phyloP scores from a whole-genome alignment of 805 yeast genomes.

The Kodamaea laetipori region DNA sequence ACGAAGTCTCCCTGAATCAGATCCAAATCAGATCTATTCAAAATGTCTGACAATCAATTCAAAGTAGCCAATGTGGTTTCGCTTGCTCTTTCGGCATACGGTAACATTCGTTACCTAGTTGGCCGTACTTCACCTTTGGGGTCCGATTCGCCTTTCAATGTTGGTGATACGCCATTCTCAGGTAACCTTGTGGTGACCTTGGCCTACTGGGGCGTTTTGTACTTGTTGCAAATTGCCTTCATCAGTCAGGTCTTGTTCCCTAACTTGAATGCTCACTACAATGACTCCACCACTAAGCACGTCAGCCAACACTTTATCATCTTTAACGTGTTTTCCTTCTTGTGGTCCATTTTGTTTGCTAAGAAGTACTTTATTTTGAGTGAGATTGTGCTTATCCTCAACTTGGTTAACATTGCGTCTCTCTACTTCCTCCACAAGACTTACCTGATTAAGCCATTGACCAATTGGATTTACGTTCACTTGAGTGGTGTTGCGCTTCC shows the following conservation, averaged over 20 bases:
- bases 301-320: constrained; percentile 65
- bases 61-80: constrained; percentile 54
- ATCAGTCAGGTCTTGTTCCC: constrained; percentile 48
- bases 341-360: constrained; percentile 67
- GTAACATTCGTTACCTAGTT: constrained; percentile 55
- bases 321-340: constrained; percentile 60
- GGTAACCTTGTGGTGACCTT: constrained; percentile 51
- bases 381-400: constrained; percentile 58
- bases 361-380: constrained; percentile 58
- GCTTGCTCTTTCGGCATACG: constrained; percentile 56
- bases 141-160: constrained; percentile 51
- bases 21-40: not conserved
- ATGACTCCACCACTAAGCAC: constrained; percentile 31
- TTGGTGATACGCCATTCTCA: constrained; percentile 71
- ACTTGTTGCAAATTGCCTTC: constrained; percentile 54
- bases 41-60: constrained; percentile 11
- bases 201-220: constrained; percentile 59
- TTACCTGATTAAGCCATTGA: constrained; percentile 51
- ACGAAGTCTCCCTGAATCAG: constrained; percentile 1
- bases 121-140: constrained; percentile 51
- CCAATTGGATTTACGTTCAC: constrained; percentile 61
- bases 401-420: constrained; percentile 58
- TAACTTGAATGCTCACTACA: constrained; percentile 19
- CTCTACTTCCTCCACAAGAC: constrained; percentile 64
- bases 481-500: constrained; percentile 70